Evolutionary conservation across 2,329 filamentous ascomycete species (phyloP).

Genomic region (Akanthomyces uredinophilus): DNA sequence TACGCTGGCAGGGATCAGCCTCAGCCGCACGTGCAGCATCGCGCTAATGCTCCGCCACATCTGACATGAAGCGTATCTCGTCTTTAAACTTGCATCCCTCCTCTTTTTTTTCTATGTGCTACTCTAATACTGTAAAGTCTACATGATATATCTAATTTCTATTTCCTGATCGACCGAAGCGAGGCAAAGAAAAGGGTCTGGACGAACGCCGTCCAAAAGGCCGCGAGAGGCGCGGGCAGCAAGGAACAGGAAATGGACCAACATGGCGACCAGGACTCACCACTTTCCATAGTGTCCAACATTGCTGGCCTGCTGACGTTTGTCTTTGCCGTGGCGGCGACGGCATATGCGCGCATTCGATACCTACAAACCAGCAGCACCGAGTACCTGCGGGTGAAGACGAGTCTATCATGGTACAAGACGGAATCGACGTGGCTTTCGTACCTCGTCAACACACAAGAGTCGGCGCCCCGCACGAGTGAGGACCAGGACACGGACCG

Average conservation of each 20-base stretch:
- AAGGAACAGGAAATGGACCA: slow-evolving; percentile 19
- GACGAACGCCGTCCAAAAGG: neutral
- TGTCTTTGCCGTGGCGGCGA: slow-evolving; percentile 39
- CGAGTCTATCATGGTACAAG: slow-evolving; percentile 44
- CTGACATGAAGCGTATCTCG: neutral
- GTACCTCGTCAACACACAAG: slow-evolving; percentile 33
- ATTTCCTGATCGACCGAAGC: neutral
- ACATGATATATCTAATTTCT: no score
- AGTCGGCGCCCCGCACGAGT: slow-evolving; percentile 6
- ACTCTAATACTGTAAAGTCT: neutral
- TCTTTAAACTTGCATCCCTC: neutral
- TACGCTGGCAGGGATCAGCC: neutral
- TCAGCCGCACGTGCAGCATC: neutral
- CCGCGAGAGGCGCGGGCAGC: no score
- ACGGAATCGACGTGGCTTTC: slow-evolving; percentile 42
- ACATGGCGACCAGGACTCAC: slow-evolving; percentile 32
- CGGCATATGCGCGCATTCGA: slow-evolving; percentile 38
- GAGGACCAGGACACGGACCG: slow-evolving; percentile 19
- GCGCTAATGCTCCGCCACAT: slow-evolving; percentile 2
- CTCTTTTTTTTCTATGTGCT: neutral
- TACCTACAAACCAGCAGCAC: slow-evolving; percentile 42
- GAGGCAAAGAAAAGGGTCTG: neutral
- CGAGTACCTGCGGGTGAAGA: slow-evolving; percentile 44
- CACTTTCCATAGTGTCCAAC: slow-evolving; percentile 39
- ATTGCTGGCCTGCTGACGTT: slow-evolving; percentile 44